Evolutionary conservation across 2,329 filamentous ascomycete genomes (phyloP).

Genomic region (Thielaviopsis punctulata): DNA sequence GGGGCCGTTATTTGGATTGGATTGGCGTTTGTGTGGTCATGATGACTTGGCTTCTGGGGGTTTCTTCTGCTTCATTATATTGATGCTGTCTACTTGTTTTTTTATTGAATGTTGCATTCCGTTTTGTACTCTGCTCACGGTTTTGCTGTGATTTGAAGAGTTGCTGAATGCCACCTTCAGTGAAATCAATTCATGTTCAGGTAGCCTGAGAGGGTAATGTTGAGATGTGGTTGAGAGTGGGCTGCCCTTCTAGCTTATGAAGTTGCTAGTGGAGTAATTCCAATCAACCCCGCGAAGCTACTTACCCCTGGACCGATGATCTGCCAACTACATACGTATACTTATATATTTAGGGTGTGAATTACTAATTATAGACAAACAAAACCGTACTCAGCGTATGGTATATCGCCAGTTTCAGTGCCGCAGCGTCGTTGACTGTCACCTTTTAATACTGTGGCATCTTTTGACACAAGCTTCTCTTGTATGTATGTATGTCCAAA

Average conservation of each 20-base stretch:
- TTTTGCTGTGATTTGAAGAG: not conserved
- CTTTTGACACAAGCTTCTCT: no score
- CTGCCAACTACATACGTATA: no score
- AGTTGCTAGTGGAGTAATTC: no score
- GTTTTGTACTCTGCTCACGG: not conserved
- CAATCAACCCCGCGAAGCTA: not conserved
- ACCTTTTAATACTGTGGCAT: no score
- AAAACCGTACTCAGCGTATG: not conserved
- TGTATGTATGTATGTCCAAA: no score
- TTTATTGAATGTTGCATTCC: constrained; percentile 2
- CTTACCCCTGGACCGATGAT: not conserved
- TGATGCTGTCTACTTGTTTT: constrained; percentile 1
- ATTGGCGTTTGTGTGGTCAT: constrained; percentile 8
- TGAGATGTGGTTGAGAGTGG: not conserved
- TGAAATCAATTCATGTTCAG: no score
- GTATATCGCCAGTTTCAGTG: no score
- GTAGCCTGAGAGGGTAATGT: no score
- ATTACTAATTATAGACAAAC: not conserved
- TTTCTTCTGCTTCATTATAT: not conserved
- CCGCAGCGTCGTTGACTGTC: not conserved
- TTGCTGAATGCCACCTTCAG: not conserved
- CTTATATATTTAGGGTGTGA: not conserved
- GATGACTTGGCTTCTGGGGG: not conserved
- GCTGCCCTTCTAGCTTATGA: no score
- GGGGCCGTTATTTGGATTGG: constrained; percentile 2